These are phyloP conservation scores for Cystobasidium tubakii DNA, from an alignment of 768 basidiomycete genomes.

Conservation along the genomic window DNA sequence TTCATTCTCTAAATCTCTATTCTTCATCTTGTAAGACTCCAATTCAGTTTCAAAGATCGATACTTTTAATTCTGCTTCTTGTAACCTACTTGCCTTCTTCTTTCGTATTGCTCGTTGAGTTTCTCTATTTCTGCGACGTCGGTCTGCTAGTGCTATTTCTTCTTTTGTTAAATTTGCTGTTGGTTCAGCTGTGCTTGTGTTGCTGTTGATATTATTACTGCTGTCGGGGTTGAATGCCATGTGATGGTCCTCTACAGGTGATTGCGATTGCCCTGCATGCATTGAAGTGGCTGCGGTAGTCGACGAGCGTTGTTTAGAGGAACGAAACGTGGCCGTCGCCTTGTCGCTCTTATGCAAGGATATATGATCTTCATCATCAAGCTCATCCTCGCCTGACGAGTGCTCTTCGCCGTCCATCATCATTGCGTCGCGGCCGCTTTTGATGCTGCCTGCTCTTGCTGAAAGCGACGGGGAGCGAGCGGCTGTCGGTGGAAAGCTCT, in stretches of 20 bases:
- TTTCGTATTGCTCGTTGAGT: constrained; percentile 24
- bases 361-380: neutral
- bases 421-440: neutral
- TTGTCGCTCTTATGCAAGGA: neutral
- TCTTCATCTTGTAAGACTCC: neutral
- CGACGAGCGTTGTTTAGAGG: neutral
- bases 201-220: neutral
- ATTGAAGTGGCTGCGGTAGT: neutral
- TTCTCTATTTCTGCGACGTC: constrained; percentile 17
- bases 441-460: neutral
- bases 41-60: constrained; percentile 38
- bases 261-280: neutral
- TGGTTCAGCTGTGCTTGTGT: neutral
- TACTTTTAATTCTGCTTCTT: constrained; percentile 39
- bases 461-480: neutral
- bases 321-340: neutral
- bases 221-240: neutral
- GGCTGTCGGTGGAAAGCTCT: neutral
- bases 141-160: constrained; percentile 12
- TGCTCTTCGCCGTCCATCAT: neutral
- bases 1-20: constrained; percentile 6
- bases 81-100: constrained; percentile 13
- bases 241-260: neutral
- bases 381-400: neutral
- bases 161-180: constrained; percentile 1